Evolutionary conservation across 176 grass and related monocot species (phyloP), one percentile per base, ranked within the genome.

Genomic region (Cymbopogon citratus): DNA sequence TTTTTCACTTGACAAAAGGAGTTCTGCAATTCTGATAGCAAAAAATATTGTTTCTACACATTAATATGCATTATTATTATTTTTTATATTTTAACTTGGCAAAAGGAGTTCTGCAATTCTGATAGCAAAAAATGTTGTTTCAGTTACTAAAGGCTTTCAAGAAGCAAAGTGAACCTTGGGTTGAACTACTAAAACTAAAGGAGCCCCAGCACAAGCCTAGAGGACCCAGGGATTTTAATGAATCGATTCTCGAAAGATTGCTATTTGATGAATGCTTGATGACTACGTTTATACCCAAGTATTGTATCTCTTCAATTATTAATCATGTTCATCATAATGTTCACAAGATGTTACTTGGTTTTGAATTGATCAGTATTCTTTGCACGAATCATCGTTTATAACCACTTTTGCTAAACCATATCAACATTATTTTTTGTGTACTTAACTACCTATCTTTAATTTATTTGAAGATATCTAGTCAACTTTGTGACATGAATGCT

Each of bases 191-290:
- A n/a, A 69, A 69, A 41, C 66, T 21, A 9, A 7, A 69, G 21
- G 66, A 69, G 66, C 41, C 36, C 36, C 66, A 69, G 35, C 35
- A 41, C 4, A 40, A 24, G 35, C 35, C 36, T 24, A 14, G n/a
- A 1, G 31, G 31, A 33, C 66, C 66, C 5, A 3, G 10, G 66
- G 66, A 69, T 69, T 69, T 69, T 41, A 69, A 69, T 41, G 66
- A 69, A 41, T 24, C 5, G 10, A 12, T 13, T 69, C 66, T 69
- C 10, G 66, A 33, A 69, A 41, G 66, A 69, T 0, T 41, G 9
- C 66, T 69, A 69, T 69, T 69, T 41, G 41, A 69, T 41, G 66
- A 40, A 24, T 69, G 66, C 66, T 69, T 69, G 66, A 69, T 21
- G 2, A 24, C 66, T 69, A 69, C 7, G 36, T 69, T 69, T 69